Evolutionary conservation across 495 filamentous ascomycete species (phyloP).

Genomic region (Lasiosphaeria miniovina): DNA sequence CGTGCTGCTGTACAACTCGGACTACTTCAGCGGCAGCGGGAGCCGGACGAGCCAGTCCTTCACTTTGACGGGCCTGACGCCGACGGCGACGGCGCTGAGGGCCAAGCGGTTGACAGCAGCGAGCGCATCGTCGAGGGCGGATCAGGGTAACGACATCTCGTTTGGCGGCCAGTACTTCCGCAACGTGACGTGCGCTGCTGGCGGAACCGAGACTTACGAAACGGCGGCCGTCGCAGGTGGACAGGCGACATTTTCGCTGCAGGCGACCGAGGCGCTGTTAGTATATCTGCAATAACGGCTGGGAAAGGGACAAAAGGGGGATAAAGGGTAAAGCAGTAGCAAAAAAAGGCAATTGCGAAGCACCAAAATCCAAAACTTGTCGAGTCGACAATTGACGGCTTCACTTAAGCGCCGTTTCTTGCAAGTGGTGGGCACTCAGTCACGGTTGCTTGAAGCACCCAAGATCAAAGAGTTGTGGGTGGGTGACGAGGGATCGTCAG

Average conservation of each 20-base stretch:
- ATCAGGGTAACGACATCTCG: slow-evolving; percentile 44
- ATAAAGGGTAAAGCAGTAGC: too few relatives aligned
- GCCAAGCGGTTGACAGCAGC: slow-evolving; percentile 55
- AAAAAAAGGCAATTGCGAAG: too few relatives aligned
- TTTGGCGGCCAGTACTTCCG: slow-evolving; percentile 55
- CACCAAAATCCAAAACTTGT: too few relatives aligned
- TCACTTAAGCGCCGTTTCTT: too few relatives aligned
- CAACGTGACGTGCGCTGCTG: slow-evolving; percentile 49
- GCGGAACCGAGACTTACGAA: slow-evolving; percentile 45
- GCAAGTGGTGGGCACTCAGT: too few relatives aligned
- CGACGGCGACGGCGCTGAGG: slow-evolving; percentile 31
- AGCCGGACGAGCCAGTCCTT: slow-evolving; percentile 45
- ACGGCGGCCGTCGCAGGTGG: slow-evolving; percentile 38
- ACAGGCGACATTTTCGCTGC: slow-evolving; percentile 45
- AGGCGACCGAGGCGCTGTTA: slow-evolving; percentile 54
- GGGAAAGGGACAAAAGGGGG: too few relatives aligned
- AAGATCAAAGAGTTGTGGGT: too few relatives aligned
- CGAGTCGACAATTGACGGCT: too few relatives aligned
- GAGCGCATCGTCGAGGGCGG: slow-evolving; percentile 47
- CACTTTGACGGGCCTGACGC: slow-evolving; percentile 42
- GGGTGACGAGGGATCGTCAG: too few relatives aligned
- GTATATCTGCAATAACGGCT: slow-evolving; percentile 42
- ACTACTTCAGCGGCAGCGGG: slow-evolving; percentile 51
- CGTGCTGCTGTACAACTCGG: slow-evolving; percentile 55
- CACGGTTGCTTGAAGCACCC: too few relatives aligned